Conservation (phyloP, 805 yeast species). For the Hanseniaspora lachancei region DNA sequence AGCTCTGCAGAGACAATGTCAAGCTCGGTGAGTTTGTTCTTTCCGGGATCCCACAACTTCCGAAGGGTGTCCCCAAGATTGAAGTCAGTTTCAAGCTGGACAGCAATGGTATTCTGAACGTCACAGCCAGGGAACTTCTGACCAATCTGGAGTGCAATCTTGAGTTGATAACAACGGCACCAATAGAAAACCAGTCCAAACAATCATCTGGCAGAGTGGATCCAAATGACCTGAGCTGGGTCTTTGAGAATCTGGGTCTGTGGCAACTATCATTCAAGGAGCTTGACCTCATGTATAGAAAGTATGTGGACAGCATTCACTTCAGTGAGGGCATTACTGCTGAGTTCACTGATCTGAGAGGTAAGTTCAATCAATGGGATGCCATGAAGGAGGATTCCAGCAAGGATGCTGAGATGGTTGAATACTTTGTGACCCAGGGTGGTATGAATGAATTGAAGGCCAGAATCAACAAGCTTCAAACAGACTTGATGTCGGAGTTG, state of each 20-base stretch:
- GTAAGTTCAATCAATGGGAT: not conserved
- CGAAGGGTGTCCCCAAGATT: constrained; percentile 71
- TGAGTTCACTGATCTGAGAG: not conserved
- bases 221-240: constrained; percentile 5
- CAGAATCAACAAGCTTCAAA: constrained; percentile 5
- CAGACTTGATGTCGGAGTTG: constrained; percentile 4
- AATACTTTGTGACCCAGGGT: not conserved
- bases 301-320: not conserved
- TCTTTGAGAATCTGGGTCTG: constrained; percentile 11
- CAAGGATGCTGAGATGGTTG: constrained; percentile 6
- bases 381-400: not conserved
- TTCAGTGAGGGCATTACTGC: not conserved
- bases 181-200: not conserved
- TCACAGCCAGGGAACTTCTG: constrained; percentile 66
- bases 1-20: constrained; percentile 65
- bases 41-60: constrained; percentile 59
- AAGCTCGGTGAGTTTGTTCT: constrained; percentile 62
- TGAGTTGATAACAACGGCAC: constrained; percentile 11
- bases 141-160: constrained; percentile 45
- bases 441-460: constrained; percentile 6
- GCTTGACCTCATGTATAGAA: constrained; percentile 7
- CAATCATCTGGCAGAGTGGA: not conserved
- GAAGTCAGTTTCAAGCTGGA: constrained; percentile 67
- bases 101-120: constrained; percentile 74
- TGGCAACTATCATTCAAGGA: constrained; percentile 10